Base-by-base conservation (phyloP, 441 rosid genomes). In the Raphanus hybrid region DNA sequence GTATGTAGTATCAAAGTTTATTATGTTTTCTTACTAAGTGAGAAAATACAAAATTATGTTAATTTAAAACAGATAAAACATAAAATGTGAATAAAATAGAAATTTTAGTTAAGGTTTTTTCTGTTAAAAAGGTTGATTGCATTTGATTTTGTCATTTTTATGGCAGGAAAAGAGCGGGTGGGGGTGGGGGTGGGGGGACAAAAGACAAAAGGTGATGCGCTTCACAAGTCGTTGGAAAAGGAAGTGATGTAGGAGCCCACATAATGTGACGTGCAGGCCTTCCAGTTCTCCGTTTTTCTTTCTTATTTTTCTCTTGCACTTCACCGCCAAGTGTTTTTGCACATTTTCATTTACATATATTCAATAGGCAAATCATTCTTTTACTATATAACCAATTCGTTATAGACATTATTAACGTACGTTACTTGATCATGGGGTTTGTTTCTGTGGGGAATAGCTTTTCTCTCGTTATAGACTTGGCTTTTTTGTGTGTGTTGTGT, bases 221-320 rank as follows among this genome's bases (percentile, higher is more conserved):
- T 50, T 50, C 57, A 50, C 57, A 50, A 14, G 57, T 50, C 57
- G 18, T 50, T 50, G 57, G 57, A 50, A 14, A 50, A 50, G 57
- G 20, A 14, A 50, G 57, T 14, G 57, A 50, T 50, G 20, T 50
- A 50, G 57, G 57, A 50, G 8, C 57, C 57, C 57, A 50, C 57
- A 50, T 50, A 6, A 6, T 14, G 4, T 50, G 57, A 50, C 57
- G 57, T 50, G 57, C 15, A 50, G 8, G 57, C 57, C 57, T 50
- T 6, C 20, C 1, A 50, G 15, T 50, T 5, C 15, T 50, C 8
- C 57, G 8, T 1, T 50, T 4, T 12, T 48, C 54, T 12, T 5
- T n/a, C 16, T 48, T 48, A 43, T 43, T 43, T 11, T 45, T 45
- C 15, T 45, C 5, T 45, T 45, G n/a, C 15, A 15, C 54, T 45